Percentiles rank a stretch among this genome's conserved stretches.
phyloP scores from a whole-genome alignment of 2,329 filamentous ascomycete species.

The Colletotrichum liriopes region DNA sequence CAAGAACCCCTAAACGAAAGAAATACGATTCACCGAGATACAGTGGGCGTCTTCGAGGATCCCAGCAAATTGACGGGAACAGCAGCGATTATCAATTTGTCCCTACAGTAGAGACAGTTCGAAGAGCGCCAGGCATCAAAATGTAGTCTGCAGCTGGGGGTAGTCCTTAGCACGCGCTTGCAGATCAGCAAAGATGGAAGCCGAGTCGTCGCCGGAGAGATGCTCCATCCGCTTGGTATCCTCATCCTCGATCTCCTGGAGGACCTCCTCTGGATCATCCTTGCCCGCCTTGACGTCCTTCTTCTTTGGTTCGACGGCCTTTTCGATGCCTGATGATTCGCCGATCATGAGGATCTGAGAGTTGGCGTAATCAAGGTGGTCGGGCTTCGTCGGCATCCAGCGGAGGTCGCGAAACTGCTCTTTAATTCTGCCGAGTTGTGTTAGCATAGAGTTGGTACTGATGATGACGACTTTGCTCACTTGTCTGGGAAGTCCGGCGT shows the following conservation, averaged over 20 bases:
- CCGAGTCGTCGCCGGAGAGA: constrained; percentile 63
- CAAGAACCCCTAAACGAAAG: neutral
- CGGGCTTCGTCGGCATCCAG: constrained; percentile 82
- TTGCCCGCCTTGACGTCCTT: constrained; percentile 72
- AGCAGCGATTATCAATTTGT: neutral
- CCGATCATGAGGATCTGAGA: constrained; percentile 87
- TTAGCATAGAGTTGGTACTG: constrained; percentile 11
- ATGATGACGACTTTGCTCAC: neutral
- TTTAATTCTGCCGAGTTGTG: constrained; percentile 65
- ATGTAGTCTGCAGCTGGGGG: constrained; percentile 74
- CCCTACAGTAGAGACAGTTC: neutral
- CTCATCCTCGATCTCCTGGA: constrained; percentile 83
- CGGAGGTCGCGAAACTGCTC: constrained; percentile 81
- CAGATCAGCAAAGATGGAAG: constrained; percentile 65
- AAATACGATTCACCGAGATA: no score
- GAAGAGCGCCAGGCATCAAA: constrained; percentile 45
- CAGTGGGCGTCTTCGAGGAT: neutral
- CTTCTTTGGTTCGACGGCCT: constrained; percentile 69
- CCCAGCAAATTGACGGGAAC: neutral
- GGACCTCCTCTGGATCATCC: constrained; percentile 77
- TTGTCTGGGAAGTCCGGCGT: constrained; percentile 68
- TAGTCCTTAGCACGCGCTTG: constrained; percentile 71
- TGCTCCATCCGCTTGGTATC: constrained; percentile 76
- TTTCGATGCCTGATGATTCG: constrained; percentile 71
- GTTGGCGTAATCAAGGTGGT: constrained; percentile 81